These are phyloP conservation scores for Arthonia radiata DNA, from an alignment of 495 filamentous ascomycete genomes.

Conservation along the genomic window DNA sequence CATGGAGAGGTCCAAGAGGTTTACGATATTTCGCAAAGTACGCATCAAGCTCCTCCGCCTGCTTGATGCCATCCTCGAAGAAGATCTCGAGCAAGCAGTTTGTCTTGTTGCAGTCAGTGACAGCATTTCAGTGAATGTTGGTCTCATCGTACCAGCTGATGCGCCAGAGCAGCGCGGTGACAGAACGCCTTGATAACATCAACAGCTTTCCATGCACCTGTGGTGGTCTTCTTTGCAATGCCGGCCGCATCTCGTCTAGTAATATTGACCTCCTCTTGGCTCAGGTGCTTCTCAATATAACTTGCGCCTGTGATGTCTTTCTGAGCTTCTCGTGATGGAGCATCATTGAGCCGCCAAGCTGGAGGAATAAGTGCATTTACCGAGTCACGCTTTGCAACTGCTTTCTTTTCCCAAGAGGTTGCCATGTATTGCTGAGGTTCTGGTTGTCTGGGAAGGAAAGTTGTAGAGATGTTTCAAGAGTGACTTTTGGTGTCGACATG, in stretches of 20 bases:
- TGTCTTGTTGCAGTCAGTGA: conserved; percentile 12
- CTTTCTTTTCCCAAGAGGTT: conserved; percentile 25
- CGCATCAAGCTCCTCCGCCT: conserved; percentile 32
- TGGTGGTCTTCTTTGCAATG: conserved; percentile 22
- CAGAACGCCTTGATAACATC: conserved; percentile 31
- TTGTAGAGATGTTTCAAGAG: no score
- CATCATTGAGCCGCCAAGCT: conserved; percentile 26
- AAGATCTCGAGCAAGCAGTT: conserved; percentile 39
- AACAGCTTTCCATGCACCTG: conserved; percentile 15
- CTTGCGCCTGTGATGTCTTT: conserved; percentile 34
- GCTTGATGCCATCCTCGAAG: conserved; percentile 33
- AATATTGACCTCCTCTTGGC: conserved; percentile 27
- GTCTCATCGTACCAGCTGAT: conserved; percentile 24
- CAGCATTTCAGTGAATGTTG: not conserved
- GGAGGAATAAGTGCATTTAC: conserved; percentile 28
- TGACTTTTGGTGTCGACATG: no score
- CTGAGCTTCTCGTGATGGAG: conserved; percentile 25
- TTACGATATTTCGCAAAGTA: conserved; percentile 22
- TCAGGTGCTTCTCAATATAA: conserved; percentile 34
- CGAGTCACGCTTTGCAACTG: conserved; percentile 25
- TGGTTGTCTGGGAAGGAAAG: no score
- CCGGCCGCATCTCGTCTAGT: conserved; percentile 27
- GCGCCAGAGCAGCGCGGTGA: conserved; percentile 28
- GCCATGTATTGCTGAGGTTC: no score
- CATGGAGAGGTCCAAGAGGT: conserved; percentile 34